Conservation (phyloP, 306 rosid species). For the Rubus parviflorus region DNA sequence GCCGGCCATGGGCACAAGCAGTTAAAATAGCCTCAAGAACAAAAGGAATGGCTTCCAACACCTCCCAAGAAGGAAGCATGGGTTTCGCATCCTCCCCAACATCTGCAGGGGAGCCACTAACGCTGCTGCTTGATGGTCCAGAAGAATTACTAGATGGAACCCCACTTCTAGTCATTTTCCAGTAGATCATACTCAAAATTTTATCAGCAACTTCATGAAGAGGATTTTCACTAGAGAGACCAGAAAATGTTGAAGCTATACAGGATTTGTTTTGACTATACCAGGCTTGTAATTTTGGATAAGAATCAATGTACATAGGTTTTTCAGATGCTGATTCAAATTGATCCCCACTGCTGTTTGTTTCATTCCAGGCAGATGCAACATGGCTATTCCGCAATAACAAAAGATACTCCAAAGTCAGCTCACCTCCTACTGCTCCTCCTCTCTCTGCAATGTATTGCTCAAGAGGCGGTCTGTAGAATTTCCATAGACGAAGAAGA, state of each 20-base stretch:
- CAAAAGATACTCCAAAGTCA: slow-evolving; percentile 69
- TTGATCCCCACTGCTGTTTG: slow-evolving; percentile 33
- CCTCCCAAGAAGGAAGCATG: slow-evolving; percentile 73
- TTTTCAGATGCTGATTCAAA: slow-evolving; percentile 37
- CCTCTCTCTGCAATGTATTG: slow-evolving; percentile 56
- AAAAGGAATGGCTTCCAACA: slow-evolving; percentile 72
- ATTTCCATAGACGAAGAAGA: slow-evolving; percentile 78
- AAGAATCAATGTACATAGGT: slow-evolving; percentile 58
- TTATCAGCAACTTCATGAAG: slow-evolving; percentile 60
- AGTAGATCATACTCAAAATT: slow-evolving; percentile 69
- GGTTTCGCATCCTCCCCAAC: slow-evolving; percentile 55
- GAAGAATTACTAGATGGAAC: slow-evolving; percentile 39
- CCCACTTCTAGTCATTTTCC: slow-evolving; percentile 61
- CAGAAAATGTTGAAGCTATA: slow-evolving; percentile 58
- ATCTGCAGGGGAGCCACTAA: slow-evolving; percentile 44
- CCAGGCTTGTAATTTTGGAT: slow-evolving; percentile 69
- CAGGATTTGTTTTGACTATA: slow-evolving; percentile 70
- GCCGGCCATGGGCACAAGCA: slow-evolving; percentile 77
- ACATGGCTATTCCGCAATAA: slow-evolving; percentile 49
- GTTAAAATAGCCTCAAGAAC: slow-evolving; percentile 75
- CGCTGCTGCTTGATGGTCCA: slow-evolving; percentile 42
- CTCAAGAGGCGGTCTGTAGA: slow-evolving; percentile 69
- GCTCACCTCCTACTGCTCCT: slow-evolving; percentile 52
- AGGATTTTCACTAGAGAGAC: slow-evolving; percentile 61
- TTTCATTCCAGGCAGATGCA: slow-evolving; percentile 40